phyloP scores from a whole-genome alignment of 352 stramenopile species.

The Pythium apleroticum region DNA sequence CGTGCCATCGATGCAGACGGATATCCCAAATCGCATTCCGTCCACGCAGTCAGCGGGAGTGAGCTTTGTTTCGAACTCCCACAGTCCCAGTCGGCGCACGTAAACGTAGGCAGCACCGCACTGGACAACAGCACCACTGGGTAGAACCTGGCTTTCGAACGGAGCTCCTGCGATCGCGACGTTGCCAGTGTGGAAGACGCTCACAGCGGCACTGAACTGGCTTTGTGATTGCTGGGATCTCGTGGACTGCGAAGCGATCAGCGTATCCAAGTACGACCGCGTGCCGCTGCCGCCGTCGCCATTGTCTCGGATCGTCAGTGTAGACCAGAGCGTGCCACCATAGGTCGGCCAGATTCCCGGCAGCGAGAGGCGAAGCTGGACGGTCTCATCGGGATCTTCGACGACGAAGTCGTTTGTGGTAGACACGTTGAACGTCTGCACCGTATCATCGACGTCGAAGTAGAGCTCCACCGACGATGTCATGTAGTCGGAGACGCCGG shows the following conservation, averaged over 20 bases:
- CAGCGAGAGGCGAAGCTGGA: constrained; percentile 89
- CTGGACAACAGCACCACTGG: constrained; percentile 20
- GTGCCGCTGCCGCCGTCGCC: constrained; percentile 86
- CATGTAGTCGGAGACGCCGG: constrained; percentile 88
- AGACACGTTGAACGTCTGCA: constrained; percentile 70
- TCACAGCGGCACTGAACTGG: constrained; percentile 53
- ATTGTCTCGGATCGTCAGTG: constrained; percentile 90
- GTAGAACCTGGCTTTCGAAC: constrained; percentile 34
- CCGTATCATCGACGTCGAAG: constrained; percentile 50
- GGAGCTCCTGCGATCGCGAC: constrained; percentile 69
- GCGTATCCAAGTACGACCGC: constrained; percentile 57
- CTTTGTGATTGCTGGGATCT: constrained; percentile 36
- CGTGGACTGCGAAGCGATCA: constrained; percentile 36
- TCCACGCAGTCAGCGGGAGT: constrained; percentile 43
- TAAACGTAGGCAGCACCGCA: constrained; percentile 81
- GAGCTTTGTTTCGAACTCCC: constrained; percentile 61
- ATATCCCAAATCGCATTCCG: constrained; percentile 61
- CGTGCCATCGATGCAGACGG: constrained; percentile 69
- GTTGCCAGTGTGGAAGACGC: constrained; percentile 63
- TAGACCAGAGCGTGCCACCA: constrained; percentile 83
- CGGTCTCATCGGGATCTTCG: constrained; percentile 90
- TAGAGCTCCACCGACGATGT: constrained; percentile 59
- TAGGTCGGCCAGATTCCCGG: constrained; percentile 92
- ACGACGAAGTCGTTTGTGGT: constrained; percentile 91
- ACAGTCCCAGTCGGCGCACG: constrained; percentile 54